phyloP scores from a whole-genome alignment of 2,329 filamentous ascomycete genomes.

The Akanthomyces lecanii region DNA sequence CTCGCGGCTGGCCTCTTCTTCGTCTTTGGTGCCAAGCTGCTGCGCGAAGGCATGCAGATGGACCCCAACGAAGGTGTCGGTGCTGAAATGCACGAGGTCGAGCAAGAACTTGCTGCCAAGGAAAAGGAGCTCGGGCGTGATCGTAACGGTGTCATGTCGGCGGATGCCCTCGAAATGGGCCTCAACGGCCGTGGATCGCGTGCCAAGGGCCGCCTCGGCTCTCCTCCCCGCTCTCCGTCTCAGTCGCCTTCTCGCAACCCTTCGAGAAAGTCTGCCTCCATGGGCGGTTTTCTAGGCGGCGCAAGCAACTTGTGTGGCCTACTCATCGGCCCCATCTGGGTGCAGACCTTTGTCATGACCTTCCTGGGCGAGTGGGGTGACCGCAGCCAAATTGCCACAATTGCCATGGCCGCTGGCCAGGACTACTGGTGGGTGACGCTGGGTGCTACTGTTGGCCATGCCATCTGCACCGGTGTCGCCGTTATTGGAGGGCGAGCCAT shows the following conservation, averaged over 20 bases:
- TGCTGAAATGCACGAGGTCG: conserved; percentile 98
- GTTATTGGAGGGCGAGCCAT: conserved; percentile 90
- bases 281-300: conserved; percentile 51
- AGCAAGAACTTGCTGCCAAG: conserved; percentile 89
- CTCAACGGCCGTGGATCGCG: conserved; percentile 66
- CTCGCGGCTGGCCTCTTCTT: conserved; percentile 82
- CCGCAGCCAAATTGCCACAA: conserved; percentile 94
- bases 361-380: conserved; percentile 98
- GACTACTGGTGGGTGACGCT: conserved; percentile 99
- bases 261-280: conserved; percentile 40
- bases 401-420: conserved; percentile 96
- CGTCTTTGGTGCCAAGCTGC: conserved; percentile 78
- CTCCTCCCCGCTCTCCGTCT: conserved; percentile 74
- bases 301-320: conserved; percentile 83
- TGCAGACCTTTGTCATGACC: conserved; percentile 98
- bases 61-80: conserved; percentile 82
- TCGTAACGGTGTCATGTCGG: conserved; percentile 61
- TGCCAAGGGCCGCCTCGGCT: conserved; percentile 71
- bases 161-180: conserved; percentile 77
- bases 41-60: conserved; percentile 87
- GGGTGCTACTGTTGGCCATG: conserved; percentile 82
- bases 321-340: conserved; percentile 91
- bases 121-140: conserved; percentile 69
- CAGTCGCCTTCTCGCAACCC: conserved; percentile 64
- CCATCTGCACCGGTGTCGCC: conserved; percentile 83